Conservation (phyloP, 495 filamentous ascomycete species). For the Tuber melanosporum region DNA sequence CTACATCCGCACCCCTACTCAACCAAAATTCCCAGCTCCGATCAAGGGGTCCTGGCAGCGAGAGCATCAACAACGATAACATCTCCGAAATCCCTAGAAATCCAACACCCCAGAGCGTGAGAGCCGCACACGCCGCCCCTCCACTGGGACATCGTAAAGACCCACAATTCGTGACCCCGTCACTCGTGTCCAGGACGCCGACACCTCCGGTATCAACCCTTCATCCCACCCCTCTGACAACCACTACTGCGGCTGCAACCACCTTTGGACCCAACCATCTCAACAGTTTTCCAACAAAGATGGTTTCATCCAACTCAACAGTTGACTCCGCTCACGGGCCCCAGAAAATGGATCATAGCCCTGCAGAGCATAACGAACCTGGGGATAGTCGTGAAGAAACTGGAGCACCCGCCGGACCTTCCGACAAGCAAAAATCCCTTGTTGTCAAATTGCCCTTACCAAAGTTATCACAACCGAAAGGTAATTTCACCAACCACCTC, state of each 20-base stretch:
- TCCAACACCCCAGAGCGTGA: slow-evolving; percentile 33
- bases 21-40: background rate
- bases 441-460: background rate
- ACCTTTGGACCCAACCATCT: background rate
- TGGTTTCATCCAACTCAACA: background rate
- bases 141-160: background rate
- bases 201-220: slow-evolving; percentile 14
- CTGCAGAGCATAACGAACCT: background rate
- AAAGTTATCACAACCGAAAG: background rate
- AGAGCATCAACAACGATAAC: background rate
- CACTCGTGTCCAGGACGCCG: slow-evolving; percentile 23
- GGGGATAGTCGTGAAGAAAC: background rate
- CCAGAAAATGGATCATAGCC: background rate
- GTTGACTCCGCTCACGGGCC: background rate
- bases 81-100: slow-evolving; percentile 8
- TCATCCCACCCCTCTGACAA: background rate
- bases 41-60: background rate
- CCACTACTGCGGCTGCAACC: background rate
- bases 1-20: background rate
- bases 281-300: background rate
- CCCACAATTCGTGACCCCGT: slow-evolving; percentile 24
- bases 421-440: background rate
- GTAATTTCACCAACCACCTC: slow-evolving; percentile 3
- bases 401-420: background rate
- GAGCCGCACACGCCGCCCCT: slow-evolving; percentile 13